Evolutionary conservation across 805 yeast species (phyloP).

Genomic region (Saccharomycopsis synnaedendra): DNA sequence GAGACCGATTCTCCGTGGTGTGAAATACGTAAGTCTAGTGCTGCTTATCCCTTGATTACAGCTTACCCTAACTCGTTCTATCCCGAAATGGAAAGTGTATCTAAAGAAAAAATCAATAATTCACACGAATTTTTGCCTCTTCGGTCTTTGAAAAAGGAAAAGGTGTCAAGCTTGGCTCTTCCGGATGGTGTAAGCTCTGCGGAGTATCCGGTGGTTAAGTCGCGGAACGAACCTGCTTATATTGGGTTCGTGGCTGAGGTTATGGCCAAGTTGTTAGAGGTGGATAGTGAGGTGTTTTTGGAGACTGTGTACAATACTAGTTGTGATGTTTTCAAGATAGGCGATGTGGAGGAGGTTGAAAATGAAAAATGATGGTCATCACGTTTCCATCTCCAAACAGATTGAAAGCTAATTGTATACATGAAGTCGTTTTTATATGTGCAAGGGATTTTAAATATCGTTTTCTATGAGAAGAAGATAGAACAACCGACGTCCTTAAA

Average conservation of each 20-base stretch:
- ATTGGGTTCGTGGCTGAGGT: conserved; percentile 72
- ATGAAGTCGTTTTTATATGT: too few relatives aligned
- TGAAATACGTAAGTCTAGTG: conserved; percentile 77
- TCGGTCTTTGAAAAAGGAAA: conserved; percentile 53
- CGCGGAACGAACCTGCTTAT: conserved; percentile 88
- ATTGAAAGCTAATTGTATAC: too few relatives aligned
- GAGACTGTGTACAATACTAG: conserved; percentile 43
- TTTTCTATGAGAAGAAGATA: too few relatives aligned
- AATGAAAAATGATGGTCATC: too few relatives aligned
- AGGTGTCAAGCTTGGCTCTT: neutral
- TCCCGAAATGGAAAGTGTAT: conserved; percentile 24
- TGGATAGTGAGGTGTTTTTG: conserved; percentile 33
- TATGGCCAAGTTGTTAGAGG: conserved; percentile 37
- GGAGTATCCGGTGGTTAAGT: conserved; percentile 45
- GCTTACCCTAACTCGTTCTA: conserved; percentile 43
- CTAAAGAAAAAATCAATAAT: conserved; percentile 15
- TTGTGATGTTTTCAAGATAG: conserved; percentile 16
- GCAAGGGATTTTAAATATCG: too few relatives aligned
- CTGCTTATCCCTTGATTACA: conserved; percentile 48
- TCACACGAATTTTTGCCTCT: conserved; percentile 44
- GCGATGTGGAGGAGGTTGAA: too few relatives aligned
- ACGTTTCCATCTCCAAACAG: too few relatives aligned
- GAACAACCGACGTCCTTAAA: too few relatives aligned
- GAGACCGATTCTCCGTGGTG: conserved; percentile 99
- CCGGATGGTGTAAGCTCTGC: conserved; percentile 19